These are phyloP conservation scores for Fusarium camptoceras DNA, from an alignment of 2,329 filamentous ascomycete genomes.

Conservation along the genomic window DNA sequence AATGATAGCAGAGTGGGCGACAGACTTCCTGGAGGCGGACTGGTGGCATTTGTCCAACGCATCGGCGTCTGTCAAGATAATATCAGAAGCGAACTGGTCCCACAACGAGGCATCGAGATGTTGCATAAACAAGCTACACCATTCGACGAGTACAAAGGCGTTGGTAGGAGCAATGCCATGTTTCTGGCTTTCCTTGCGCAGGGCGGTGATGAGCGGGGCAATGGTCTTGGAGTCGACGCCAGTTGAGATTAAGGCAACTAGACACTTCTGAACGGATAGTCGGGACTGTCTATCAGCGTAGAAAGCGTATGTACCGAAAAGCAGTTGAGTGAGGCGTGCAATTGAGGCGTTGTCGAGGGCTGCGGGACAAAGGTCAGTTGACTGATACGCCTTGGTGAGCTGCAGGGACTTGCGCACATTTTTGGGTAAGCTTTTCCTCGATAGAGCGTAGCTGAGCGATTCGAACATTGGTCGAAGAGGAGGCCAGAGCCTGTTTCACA, in stretches of 20 bases:
- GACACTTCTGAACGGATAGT: slow-evolving; percentile 83
- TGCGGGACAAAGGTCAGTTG: slow-evolving; percentile 46
- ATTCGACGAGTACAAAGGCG: slow-evolving; percentile 90
- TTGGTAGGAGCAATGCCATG: slow-evolving; percentile 80
- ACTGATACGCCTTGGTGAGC: slow-evolving; percentile 13
- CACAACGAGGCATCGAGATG: slow-evolving; percentile 72
- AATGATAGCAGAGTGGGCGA: slow-evolving; percentile 79
- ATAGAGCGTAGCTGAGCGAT: slow-evolving; percentile 66
- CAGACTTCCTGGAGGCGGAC: slow-evolving; percentile 69
- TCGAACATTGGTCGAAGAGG: slow-evolving; percentile 70
- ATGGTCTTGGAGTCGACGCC: slow-evolving; percentile 67
- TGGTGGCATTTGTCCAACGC: slow-evolving; percentile 82
- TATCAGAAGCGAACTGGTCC: slow-evolving; percentile 72
- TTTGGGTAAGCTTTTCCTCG: slow-evolving; percentile 66
- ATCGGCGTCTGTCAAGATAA: slow-evolving; percentile 77
- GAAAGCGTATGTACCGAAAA: slow-evolving; percentile 88
- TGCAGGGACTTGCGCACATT: slow-evolving; percentile 57
- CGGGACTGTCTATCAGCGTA: slow-evolving; percentile 90
- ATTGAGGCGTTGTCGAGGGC: slow-evolving; percentile 63
- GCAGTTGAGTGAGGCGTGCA: slow-evolving; percentile 71
- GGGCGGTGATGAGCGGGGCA: slow-evolving; percentile 71
- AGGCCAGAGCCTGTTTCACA: slow-evolving; percentile 64
- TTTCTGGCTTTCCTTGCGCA: slow-evolving; percentile 81
- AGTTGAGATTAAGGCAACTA: slow-evolving; percentile 73
- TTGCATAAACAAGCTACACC: slow-evolving; percentile 85